Evolutionary conservation across 352 stramenopile genomes (phyloP), one percentile per base, ranked within the genome.

Genomic region (Peronospora belbahrii): DNA sequence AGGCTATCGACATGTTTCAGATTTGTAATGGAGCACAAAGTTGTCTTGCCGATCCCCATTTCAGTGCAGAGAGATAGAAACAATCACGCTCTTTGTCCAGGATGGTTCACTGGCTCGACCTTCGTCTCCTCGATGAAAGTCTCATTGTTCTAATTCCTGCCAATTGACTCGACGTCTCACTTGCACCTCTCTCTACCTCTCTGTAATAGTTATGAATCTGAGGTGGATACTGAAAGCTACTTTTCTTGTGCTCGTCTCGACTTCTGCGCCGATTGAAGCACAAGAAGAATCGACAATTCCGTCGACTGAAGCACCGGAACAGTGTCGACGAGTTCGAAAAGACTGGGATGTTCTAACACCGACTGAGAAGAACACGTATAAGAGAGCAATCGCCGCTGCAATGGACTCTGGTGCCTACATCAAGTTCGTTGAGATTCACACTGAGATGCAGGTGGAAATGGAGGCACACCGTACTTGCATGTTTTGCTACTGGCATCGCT

Each of bases 401-500:
- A 85, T 85, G 70, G 68, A 79, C 37, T 75, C 56, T 0, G 73
- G 73, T 4, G 59, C 56, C 3, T 82, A 78, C 52, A 67, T 68
- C 37, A 74, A 80, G 48, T 82, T 83, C 46, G 37, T 82, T 22
- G 65, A 74, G 44, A 78, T 85, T 38, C 73, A 85, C 60, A 78
- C 65, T 2, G 73, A 85, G 40, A 73, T 73, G 60, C 54, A 62
- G 38, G 78, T 67, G 4, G 60, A 77, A 30, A 59, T 48, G 32
- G 51, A 80, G 22, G 73, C 70, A 6, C 67, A 85, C 34, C 47
- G 61, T 14, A 62, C 75, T 58, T 88, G 76, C 41, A 86, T 88
- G 70, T 90, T 89, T 59, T 65, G 86, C 38, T 88, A 84, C 59
- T 93, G 81, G 81, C 78, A 90, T 44, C 74, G 78, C 6, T 42